phyloP scores from a whole-genome alignment of 139 green algal species.

The Ettlia oleoabundans region DNA sequence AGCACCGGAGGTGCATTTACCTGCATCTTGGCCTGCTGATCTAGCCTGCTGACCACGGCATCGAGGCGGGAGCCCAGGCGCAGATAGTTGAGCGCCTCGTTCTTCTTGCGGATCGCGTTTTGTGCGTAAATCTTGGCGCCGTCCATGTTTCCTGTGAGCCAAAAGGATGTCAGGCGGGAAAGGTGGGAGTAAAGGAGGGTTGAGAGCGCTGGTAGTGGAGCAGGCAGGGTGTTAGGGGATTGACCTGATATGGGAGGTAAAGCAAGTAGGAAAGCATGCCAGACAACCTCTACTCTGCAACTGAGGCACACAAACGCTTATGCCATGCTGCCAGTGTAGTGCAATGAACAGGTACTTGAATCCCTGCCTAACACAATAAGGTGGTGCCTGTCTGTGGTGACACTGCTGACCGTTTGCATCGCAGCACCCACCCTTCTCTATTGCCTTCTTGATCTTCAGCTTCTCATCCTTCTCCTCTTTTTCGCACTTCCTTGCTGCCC shows the following conservation, averaged over 20 bases:
- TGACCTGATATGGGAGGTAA: too few species aligned
- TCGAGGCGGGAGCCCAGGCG: slow-evolving; percentile 89
- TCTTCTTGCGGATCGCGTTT: slow-evolving; percentile 94
- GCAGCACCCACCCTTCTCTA: slow-evolving; percentile 90
- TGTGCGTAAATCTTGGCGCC: slow-evolving; percentile 88
- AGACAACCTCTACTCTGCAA: slow-evolving; percentile 2
- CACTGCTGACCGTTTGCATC: not conserved
- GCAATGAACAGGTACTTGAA: too few species aligned
- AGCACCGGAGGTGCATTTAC: slow-evolving; percentile 29
- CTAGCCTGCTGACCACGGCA: slow-evolving; percentile 88
- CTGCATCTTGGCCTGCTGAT: slow-evolving; percentile 90
- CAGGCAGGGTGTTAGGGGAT: too few species aligned
- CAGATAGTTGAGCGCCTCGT: slow-evolving; percentile 97
- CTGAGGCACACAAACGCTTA: not conserved
- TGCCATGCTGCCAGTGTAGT: not conserved
- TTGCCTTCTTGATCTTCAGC: slow-evolving; percentile 96
- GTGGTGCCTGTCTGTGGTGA: too few species aligned
- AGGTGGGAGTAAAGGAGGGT: not conserved
- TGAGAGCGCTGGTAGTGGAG: too few species aligned
- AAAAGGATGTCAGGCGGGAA: not conserved
- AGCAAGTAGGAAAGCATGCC: too few species aligned
- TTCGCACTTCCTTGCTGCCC: slow-evolving; percentile 83
- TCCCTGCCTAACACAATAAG: too few species aligned
- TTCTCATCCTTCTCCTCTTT: slow-evolving; percentile 96
- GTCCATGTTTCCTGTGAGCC: slow-evolving; percentile 87